These are phyloP conservation scores for Neurospora tetraspora DNA, from an alignment of 495 filamentous ascomycete genomes.

Conservation along the genomic window DNA sequence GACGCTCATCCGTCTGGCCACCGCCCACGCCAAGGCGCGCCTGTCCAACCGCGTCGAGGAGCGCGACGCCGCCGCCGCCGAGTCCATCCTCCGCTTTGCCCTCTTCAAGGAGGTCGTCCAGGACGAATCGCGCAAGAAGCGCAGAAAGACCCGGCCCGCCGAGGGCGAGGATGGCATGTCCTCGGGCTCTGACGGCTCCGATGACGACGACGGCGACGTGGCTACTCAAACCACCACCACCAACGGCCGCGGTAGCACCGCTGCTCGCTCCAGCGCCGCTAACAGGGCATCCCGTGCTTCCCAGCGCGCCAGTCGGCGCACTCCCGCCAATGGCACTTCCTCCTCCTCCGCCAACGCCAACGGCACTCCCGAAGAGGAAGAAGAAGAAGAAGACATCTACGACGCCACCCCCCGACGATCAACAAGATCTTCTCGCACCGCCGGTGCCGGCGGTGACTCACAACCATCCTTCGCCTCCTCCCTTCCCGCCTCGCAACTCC, in stretches of 20 bases:
- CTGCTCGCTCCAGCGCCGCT: slow-evolving; percentile 9
- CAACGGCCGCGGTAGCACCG: neutral
- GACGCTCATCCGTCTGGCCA: slow-evolving; percentile 92
- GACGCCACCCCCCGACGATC: slow-evolving; percentile 30
- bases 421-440: slow-evolving; percentile 12
- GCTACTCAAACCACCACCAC: slow-evolving; percentile 18
- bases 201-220: slow-evolving; percentile 28
- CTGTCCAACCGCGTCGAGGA: slow-evolving; percentile 90
- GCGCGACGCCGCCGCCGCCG: slow-evolving; percentile 78
- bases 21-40: slow-evolving; percentile 89
- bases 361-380: slow-evolving; percentile 9
- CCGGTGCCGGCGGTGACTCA: slow-evolving; percentile 17
- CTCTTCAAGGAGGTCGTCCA: slow-evolving; percentile 97
- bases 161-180: slow-evolving; percentile 22
- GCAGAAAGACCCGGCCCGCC: slow-evolving; percentile 41
- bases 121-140: slow-evolving; percentile 71
- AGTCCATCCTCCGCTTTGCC: slow-evolving; percentile 85
- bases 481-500: slow-evolving; percentile 34
- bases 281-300: slow-evolving; percentile 10
- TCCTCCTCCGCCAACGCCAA: neutral
- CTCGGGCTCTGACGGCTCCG: slow-evolving; percentile 21
- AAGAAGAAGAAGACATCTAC: slow-evolving; percentile 20
- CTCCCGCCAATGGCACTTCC: slow-evolving; percentile 1
- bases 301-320: slow-evolving; percentile 17
- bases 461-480: slow-evolving; percentile 39